Evolutionary conservation across 805 yeast genomes (phyloP).

Genomic region (Candida sakaeoensis): DNA sequence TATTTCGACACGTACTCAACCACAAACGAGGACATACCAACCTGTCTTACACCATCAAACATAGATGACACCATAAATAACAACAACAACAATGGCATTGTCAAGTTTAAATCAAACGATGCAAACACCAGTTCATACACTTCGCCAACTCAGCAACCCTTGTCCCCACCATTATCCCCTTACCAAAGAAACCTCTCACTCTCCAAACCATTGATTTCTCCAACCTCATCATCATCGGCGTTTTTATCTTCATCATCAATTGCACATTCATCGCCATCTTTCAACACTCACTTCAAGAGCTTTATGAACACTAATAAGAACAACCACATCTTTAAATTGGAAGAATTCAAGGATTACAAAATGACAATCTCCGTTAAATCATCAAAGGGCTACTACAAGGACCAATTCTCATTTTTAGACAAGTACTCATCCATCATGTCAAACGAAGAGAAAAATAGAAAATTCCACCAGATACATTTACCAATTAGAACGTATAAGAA

Average conservation of each 20-base stretch:
- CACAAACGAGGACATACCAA: slow-evolving; percentile 4
- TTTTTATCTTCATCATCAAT: slow-evolving; percentile 4
- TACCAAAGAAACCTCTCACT: slow-evolving; percentile 20
- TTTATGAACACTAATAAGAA: slow-evolving; percentile 7
- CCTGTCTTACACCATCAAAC: slow-evolving; percentile 2
- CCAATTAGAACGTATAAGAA: slow-evolving; percentile 16
- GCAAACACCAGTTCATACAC: neutral
- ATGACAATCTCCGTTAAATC: slow-evolving; percentile 48
- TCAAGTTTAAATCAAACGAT: neutral
- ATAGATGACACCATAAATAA: slow-evolving; percentile 1
- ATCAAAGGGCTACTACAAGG: slow-evolving; percentile 42
- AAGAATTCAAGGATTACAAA: slow-evolving; percentile 42
- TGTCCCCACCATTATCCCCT: slow-evolving; percentile 47
- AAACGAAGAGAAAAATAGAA: slow-evolving; percentile 8
- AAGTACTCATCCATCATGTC: slow-evolving; percentile 41
- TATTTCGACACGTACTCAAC: slow-evolving; percentile 8
- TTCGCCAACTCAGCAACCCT: slow-evolving; percentile 18
- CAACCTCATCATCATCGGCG: neutral
- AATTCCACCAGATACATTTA: slow-evolving; percentile 10
- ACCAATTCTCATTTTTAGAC: slow-evolving; percentile 50
- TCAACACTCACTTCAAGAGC: neutral
- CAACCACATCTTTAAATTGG: slow-evolving; percentile 44
- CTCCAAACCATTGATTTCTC: neutral
- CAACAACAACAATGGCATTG: neutral
- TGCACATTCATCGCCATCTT: neutral